Evolutionary conservation across 1,139 yeast genomes (phyloP).

Genomic region (Blastobotrys ciferrii): DNA sequence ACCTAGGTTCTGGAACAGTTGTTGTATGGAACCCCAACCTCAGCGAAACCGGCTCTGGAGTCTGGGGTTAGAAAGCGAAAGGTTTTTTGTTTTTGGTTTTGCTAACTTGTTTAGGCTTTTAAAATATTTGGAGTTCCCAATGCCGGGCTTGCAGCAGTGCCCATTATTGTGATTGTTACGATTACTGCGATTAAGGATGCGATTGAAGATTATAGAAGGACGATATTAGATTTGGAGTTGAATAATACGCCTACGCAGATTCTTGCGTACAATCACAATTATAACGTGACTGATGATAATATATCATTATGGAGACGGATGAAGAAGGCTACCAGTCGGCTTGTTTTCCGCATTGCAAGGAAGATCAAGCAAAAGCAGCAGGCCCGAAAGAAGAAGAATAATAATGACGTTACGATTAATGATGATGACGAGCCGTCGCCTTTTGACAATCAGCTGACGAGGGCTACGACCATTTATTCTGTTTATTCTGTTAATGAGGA

Average conservation of each 20-base stretch:
- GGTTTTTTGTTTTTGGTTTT: neutral
- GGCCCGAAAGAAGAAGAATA: conserved; percentile 17
- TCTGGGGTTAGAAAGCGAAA: too few species aligned
- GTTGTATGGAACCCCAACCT: too few species aligned
- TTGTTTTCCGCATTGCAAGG: conserved; percentile 3
- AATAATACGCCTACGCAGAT: conserved; percentile 84
- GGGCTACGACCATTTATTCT: conserved; percentile 28
- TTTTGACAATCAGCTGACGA: conserved; percentile 22
- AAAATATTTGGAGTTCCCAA: conserved; percentile 86
- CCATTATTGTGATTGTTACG: conserved; percentile 86
- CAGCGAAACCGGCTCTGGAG: too few species aligned
- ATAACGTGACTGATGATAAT: conserved; percentile 67
- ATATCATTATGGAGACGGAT: conserved; percentile 65
- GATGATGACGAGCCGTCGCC: conserved; percentile 8
- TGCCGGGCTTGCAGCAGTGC: conserved; percentile 91
- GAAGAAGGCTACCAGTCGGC: conserved; percentile 47
- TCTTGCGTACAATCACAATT: conserved; percentile 64
- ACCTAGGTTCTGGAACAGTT: too few species aligned
- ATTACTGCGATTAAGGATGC: conserved; percentile 94
- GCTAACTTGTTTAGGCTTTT: conserved; percentile 41
- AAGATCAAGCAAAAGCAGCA: conserved; percentile 10
- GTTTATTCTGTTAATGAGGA: conserved; percentile 20
- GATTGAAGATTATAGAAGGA: conserved; percentile 87
- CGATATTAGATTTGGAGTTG: conserved; percentile 73
- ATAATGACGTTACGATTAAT: conserved; percentile 8